Base-by-base conservation (phyloP, 306 rosid species). In the Vigna angularis region DNA sequence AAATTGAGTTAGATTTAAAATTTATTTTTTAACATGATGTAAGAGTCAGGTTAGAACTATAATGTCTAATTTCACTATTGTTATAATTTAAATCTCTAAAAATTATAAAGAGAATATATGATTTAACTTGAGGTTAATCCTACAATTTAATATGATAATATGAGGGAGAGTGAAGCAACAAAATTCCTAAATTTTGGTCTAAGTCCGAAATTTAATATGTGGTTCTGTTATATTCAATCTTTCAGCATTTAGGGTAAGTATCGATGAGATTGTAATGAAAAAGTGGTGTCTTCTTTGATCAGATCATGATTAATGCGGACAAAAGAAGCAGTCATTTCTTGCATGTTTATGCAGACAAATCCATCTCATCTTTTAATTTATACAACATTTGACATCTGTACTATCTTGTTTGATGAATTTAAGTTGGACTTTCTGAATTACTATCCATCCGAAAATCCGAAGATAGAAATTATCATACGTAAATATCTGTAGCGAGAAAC, bases 381-480 rank as follows among this genome's bases (percentile, higher is more conserved):
- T 11, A 38, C 49, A 72, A 42, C 9, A 42, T 42, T 42, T 42
- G 36, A 12, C 26, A 52, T 52, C 17, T 72, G 68, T 36, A 73
- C 63, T 67, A 63, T 17, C 32, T 77, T 70, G 72, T 34, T 57
- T 73, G 45, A 55, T 73, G 62, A 42, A 18, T 55, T 56, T 47
- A 72, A 9, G 61, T 49, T 48, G 59, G 14, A 49, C 20, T 16
- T 63, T 49, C 52, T 26, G 40, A 61, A 62, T 28, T 20, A 51
- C 24, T 44, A 51, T 36, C 30, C 62, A 13, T 24, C 30, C 7
- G 20, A 66, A 66, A 64, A 18, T 40, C 15, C 16, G 17, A 50
- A 62, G 38, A 24, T 20, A 47, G 15, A 34, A 63, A 47, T 32
- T 68, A 78, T 68, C 63, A 70, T 5, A 15, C 20, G 30, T 42